These are phyloP conservation scores for Pseudonitzschia multiseries DNA, from an alignment of 108 stramenopile genomes.

Conservation along the genomic window DNA sequence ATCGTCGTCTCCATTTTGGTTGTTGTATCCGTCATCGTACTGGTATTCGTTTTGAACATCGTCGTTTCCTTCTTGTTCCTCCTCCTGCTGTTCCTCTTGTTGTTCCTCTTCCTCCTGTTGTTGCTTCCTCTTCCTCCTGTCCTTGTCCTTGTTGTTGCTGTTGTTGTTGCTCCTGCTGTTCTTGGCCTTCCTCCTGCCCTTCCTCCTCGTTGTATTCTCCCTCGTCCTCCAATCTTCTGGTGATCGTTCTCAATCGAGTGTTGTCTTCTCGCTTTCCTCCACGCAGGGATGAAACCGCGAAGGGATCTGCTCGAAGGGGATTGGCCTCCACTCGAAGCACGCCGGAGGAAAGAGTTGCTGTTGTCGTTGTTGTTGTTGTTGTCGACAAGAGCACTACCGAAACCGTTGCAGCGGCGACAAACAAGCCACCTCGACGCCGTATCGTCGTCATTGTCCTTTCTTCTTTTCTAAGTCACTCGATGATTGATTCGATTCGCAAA, in stretches of 20 bases:
- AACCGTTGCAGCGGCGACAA: background rate
- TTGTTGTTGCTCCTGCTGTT: background rate
- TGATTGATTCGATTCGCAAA: too few species aligned
- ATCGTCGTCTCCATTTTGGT: background rate
- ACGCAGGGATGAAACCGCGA: background rate
- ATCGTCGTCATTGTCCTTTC: background rate
- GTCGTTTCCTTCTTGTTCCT: slow-evolving; percentile 2
- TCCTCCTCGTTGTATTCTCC: background rate
- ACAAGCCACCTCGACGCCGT: background rate
- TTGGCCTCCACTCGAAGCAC: background rate
- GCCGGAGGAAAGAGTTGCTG: background rate
- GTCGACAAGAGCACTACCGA: background rate
- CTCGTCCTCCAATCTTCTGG: background rate
- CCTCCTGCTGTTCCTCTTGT: background rate
- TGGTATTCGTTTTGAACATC: background rate
- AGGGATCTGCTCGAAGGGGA: background rate
- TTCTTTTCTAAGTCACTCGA: too few species aligned
- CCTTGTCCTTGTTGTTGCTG: background rate
- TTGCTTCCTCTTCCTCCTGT: background rate
- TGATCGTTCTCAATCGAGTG: background rate
- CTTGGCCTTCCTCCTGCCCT: background rate
- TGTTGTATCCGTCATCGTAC: background rate
- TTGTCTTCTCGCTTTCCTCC: background rate
- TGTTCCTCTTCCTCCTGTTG: background rate
- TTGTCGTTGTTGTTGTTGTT: background rate